Percentiles rank a stretch among this genome's conserved stretches.
These are phyloP conservation scores for Talaromyces liani DNA, from an alignment of 495 filamentous ascomycete genomes.

Conservation along the genomic window DNA sequence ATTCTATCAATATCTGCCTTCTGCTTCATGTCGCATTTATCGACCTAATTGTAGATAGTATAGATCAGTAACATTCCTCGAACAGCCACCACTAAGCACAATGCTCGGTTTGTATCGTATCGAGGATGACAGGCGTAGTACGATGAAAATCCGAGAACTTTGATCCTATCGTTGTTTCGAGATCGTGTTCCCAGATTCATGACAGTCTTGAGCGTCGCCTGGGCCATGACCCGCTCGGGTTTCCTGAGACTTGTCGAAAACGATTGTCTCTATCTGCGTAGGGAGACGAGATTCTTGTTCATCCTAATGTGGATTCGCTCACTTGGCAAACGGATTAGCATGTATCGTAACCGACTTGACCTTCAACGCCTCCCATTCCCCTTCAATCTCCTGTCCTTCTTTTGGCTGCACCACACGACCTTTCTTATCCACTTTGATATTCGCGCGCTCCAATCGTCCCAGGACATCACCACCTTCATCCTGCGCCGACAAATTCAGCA, in stretches of 20 bases:
- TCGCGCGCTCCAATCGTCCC: slow-evolving; percentile 63
- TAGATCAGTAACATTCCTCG: not conserved
- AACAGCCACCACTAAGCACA: too few species aligned
- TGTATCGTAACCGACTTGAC: slow-evolving; percentile 81
- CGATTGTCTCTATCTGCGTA: not conserved
- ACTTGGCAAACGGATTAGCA: slow-evolving; percentile 84
- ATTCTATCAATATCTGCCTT: not conserved
- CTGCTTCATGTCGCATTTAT: not conserved
- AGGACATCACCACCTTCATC: slow-evolving; percentile 40
- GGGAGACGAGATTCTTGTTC: not conserved
- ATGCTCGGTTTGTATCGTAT: not conserved
- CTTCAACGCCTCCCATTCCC: slow-evolving; percentile 43
- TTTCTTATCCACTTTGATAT: slow-evolving; percentile 86
- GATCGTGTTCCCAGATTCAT: too few species aligned
- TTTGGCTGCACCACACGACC: slow-evolving; percentile 59
- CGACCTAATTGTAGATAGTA: not conserved
- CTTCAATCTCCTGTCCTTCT: slow-evolving; percentile 24
- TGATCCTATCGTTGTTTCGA: too few species aligned
- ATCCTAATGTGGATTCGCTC: slow-evolving; percentile 18
- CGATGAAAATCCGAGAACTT: too few species aligned
- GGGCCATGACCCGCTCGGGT: not conserved
- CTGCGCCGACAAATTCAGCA: slow-evolving; percentile 44
- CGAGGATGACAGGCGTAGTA: not conserved
- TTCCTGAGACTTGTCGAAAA: not conserved
- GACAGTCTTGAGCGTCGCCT: too few species aligned